Evolutionary conservation across 169 alveolate genomes (phyloP), one percentile per base, ranked within the genome.

Genomic region (Cryptosporidium tyzzeri): DNA sequence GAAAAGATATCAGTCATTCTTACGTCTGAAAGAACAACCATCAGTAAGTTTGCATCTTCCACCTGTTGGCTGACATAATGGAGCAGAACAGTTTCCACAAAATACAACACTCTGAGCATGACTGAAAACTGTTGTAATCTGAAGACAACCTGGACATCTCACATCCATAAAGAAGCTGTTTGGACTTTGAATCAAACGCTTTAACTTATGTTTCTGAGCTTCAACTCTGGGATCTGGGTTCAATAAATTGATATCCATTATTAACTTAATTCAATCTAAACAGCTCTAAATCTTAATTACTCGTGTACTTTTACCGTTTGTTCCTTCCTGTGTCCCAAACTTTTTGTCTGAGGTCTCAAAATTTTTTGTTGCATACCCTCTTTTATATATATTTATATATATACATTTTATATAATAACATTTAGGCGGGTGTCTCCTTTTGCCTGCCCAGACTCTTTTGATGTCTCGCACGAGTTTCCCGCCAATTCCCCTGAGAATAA

Each of bases 111-210:
- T 96, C 95, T 94, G 98, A 39, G 98, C 99, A 94, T 96, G 98
- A 91, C 95, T 95, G 96, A 97, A 98, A 85, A 97, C 96, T 35
- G 99, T 97, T 51, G 98, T 97, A 92, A 97, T 96, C 70, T 95
- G 96, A 85, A 95, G 94, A 94, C 99, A 97, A 3, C 98, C 97
- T 68, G 98, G 98, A 95, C 99, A 97, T 85, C 97, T 96, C 70
- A 98, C 98, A 92, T 98, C 99, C 99, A 98, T 97, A 97, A 97
- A 98, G 94, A 94, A 97, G 73, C 99, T 96, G 96, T 98, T 98
- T 35, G 99, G 99, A 91, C 96, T 93, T 91, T 98, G 99, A 50
- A 98, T 97, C 84, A 98, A 95, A 93, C 99, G 96, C 96, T 98
- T 98, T 85, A 97, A 95, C 95, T 97, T 98, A 95, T 98, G 98